These are phyloP conservation scores for Aphanomyces cochlioides DNA, from an alignment of 352 stramenopile species.

Conservation along the genomic window DNA sequence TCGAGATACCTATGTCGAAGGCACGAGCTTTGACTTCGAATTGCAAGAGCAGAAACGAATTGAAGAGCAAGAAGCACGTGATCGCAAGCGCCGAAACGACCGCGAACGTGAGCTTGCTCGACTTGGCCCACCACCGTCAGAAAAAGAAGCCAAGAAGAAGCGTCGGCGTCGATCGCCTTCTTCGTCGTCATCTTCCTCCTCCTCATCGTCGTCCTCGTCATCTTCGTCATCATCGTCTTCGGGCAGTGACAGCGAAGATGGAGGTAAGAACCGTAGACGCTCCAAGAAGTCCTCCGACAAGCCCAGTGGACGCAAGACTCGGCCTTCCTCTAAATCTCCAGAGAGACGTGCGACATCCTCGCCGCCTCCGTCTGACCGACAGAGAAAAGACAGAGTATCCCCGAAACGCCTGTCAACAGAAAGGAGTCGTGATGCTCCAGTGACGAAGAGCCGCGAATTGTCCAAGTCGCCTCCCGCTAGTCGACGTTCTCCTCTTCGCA, in stretches of 20 bases:
- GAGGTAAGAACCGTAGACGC: neutral
- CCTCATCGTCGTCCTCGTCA: slow-evolving; percentile 8
- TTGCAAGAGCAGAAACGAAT: slow-evolving; percentile 60
- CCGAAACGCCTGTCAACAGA: neutral
- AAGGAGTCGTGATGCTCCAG: no score
- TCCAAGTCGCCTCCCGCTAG: no score
- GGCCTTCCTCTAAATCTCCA: neutral
- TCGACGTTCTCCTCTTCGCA: no score
- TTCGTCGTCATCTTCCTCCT: slow-evolving; percentile 1
- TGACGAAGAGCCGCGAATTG: no score
- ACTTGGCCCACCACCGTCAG: neutral
- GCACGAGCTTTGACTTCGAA: slow-evolving; percentile 74
- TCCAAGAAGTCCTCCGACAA: neutral
- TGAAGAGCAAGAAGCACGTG: slow-evolving; percentile 38
- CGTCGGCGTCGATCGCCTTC: slow-evolving; percentile 15
- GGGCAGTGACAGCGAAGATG: slow-evolving; percentile 9
- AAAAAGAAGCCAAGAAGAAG: neutral
- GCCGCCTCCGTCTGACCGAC: neutral
- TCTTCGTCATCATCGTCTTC: neutral
- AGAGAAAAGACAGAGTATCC: neutral
- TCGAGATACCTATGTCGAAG: slow-evolving; percentile 60
- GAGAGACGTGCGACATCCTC: neutral
- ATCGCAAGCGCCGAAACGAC: neutral
- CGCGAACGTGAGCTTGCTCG: neutral
- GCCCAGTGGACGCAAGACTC: neutral